These are phyloP conservation scores for Amniculicola lignicola DNA, from an alignment of 495 filamentous ascomycete species.

Conservation along the genomic window DNA sequence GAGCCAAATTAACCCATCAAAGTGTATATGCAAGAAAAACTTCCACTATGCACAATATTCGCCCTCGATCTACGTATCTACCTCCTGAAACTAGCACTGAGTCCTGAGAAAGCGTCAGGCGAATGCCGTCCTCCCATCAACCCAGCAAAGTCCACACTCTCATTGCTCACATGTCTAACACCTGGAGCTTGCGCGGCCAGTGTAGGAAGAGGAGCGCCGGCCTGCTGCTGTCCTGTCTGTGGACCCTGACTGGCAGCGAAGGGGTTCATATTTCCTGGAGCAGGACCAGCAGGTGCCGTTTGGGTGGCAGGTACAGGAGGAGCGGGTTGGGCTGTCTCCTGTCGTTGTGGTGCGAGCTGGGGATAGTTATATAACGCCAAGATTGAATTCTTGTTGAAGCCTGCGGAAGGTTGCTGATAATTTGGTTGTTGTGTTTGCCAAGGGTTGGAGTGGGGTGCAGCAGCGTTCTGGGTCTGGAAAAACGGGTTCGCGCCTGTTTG, in stretches of 20 bases:
- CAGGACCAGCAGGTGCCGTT: conserved; percentile 11
- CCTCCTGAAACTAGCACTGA: conserved; percentile 65
- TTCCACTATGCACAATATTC: conserved; percentile 2
- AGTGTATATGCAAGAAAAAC: not conserved
- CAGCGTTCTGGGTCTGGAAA: not conserved
- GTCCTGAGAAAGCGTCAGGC: conserved; percentile 93
- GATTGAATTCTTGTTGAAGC: conserved; percentile 75
- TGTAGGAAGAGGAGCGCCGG: conserved; percentile 27
- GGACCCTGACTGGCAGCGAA: conserved; percentile 37
- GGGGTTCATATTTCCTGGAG: conserved; percentile 37
- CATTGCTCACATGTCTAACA: conserved; percentile 68
- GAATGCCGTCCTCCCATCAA: conserved; percentile 79
- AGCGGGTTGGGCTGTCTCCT: conserved; percentile 37
- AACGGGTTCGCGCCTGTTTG: conserved; percentile 11
- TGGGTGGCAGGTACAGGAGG: conserved; percentile 4
- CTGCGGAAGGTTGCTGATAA: conserved; percentile 41
- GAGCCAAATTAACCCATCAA: not conserved
- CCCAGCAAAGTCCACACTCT: conserved; percentile 77
- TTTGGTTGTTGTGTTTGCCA: conserved; percentile 43
- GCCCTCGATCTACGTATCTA: conserved; percentile 23
- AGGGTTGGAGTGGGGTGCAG: not conserved
- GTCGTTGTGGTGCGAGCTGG: conserved; percentile 58
- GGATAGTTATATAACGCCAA: conserved; percentile 81
- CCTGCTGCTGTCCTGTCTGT: conserved; percentile 30
- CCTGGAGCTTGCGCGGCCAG: conserved; percentile 29